Conservation (phyloP, 257 asterid species). For the Paraleonurus japonicus region DNA sequence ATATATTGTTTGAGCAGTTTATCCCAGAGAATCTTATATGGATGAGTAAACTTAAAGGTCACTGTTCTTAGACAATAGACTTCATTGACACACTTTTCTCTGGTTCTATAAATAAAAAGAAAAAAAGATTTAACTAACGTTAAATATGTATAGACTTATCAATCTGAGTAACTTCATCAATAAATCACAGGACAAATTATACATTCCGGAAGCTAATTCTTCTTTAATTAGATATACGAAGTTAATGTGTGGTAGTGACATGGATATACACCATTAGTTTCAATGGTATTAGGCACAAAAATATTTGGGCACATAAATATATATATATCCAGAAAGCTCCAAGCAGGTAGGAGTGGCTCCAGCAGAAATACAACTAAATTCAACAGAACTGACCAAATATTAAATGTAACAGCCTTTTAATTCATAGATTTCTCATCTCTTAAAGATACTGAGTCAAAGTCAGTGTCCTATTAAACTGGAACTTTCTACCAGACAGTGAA, state of each 20-base stretch:
- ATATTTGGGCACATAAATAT: neutral
- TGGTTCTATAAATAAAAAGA: neutral
- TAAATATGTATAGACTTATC: neutral
- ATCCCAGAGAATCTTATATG: neutral
- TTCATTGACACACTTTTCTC: neutral
- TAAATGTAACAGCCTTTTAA: neutral
- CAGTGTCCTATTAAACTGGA: slow-evolving; percentile 1
- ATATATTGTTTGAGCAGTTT: neutral
- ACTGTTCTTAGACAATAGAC: neutral
- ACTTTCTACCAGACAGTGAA: neutral
- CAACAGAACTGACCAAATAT: neutral
- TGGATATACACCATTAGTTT: slow-evolving; percentile 3
- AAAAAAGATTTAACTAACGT: neutral
- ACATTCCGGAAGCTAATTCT: slow-evolving; percentile 2
- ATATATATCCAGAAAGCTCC: neutral
- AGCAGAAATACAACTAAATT: slow-evolving; percentile 9
- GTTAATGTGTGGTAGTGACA: slow-evolving; percentile 1
- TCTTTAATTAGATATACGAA: neutral
- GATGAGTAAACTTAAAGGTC: slow-evolving; percentile 9
- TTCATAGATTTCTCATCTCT: slow-evolving; percentile 9
- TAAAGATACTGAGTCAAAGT: neutral
- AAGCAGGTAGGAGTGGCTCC: slow-evolving; percentile 5
- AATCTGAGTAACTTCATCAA: slow-evolving; percentile 6
- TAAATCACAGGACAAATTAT: neutral
- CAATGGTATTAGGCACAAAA: neutral